Base-by-base conservation (phyloP, 2,329 filamentous ascomycete genomes). In the Emmonsiellopsis sp. region DNA sequence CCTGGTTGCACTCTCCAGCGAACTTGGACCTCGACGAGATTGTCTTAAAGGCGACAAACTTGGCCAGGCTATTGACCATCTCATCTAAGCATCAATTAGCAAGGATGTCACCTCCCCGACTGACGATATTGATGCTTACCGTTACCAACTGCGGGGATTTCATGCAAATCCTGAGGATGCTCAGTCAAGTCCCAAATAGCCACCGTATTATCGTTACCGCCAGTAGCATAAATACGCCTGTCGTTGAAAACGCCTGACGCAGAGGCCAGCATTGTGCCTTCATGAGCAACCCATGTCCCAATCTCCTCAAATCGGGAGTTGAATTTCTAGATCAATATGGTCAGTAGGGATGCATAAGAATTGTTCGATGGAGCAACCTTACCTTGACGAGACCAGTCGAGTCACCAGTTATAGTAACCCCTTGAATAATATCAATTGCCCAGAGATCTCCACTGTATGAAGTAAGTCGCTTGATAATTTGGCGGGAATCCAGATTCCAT, bases 401-500 rank as follows among this genome's bases (percentile, higher is more conserved):
- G n/a, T 89, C 88, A 13, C 87, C 91, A 59, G 87, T 92, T 74
- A 93, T 93, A 6, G 96, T 76, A 57, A 86, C 85, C 0, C 90
- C 89, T 71, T 88, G 89, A 27, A 87, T 86, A 69, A 96, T 86
- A 58, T 89, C 86, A 43, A 97, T 76, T 0, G 89, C 86, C 76
- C 94, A 89, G 48, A 97, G 82, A 66, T 97, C 89, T 43, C 84
- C 85, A 36, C 81, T 82, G 61, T 90, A 86, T 0, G 86, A 83
- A 64, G 87, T 90, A 64, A 98, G 86, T 14, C 88, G 90, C 54
- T 93, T 81, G 44, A 98, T 78, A 48, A 93, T 84, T 70, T 98
- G 93, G 52, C 86, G 84, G 0, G 93, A 97, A 65, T 97, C 92
- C 11, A 98, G 77, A 66, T 98, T 94, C 92, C 94, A 98, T 9